Evolutionary conservation across 176 grass and related monocot species (phyloP), one percentile per base, ranked within the genome.

Genomic region (Zizania latifolia): DNA sequence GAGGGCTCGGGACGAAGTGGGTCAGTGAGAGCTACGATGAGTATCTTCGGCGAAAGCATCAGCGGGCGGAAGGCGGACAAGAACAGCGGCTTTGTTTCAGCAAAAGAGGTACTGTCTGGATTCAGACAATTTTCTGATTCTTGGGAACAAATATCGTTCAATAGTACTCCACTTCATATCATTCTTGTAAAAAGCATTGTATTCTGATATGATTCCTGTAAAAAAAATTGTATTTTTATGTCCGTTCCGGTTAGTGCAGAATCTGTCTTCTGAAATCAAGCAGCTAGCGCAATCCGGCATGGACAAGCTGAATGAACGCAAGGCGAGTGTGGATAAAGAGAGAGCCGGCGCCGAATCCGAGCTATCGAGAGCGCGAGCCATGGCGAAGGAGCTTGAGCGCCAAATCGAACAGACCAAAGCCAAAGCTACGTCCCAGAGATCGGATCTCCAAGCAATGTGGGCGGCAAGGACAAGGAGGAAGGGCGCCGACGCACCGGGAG

Each of bases 31-130:
- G 89, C 77, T 68, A 81, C 87, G 19, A 92, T 76, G 79, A 90
- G 85, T 69, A 84, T 92, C 8, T 99, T 85, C 37, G 95, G 95
- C 16, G 92, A 94, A 79, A 99, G 79, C 63, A 86, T 94, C 67
- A 27, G 59, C 27, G 77, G 82, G 33, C 86, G 87, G 69, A 94
- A 80, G 59, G 50, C 41, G 33, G 66, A 82, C 10, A 94, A 74
- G 67, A 65, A 54, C 83, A 80, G 59, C 33, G 43, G 53, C 21
- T 40, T 69, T 33, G 70, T 31, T 62, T 55, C 26, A 53, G 53
- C 38, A 37, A 79, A 88, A 86, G 70, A 94, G 89, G 95, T 92
- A 88, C 62, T 55, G 64, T 62, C 58, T 65, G 56, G 76, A 48
- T 31, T 69, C 32, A 4, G 53, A 36, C 15, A 48, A 27, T 40